These are phyloP conservation scores for Penicillium canescens DNA, from an alignment of 495 filamentous ascomycete species.

Conservation along the genomic window DNA sequence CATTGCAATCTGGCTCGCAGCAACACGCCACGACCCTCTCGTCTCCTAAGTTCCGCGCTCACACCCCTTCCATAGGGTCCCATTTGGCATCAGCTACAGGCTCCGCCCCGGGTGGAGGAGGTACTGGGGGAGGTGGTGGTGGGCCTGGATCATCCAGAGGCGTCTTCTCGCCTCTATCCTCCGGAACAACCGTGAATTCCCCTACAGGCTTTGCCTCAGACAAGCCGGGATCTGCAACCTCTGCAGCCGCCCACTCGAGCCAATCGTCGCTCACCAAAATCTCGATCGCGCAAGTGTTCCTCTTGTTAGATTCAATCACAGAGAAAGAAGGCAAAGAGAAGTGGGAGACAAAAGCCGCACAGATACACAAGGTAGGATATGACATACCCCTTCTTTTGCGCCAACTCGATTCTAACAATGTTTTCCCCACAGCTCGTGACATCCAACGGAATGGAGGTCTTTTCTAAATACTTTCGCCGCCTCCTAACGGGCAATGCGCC, in stretches of 20 bases:
- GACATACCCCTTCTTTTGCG: background rate
- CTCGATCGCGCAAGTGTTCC: constrained; percentile 89
- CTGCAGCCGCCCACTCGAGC: constrained; percentile 42
- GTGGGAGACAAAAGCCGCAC: constrained; percentile 91
- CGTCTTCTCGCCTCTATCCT: constrained; percentile 63
- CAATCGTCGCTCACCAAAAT: constrained; percentile 71
- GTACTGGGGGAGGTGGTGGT: constrained; percentile 60
- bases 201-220: constrained; percentile 58
- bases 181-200: constrained; percentile 61
- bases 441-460: constrained; percentile 97
- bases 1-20: constrained; percentile 61
- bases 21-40: constrained; percentile 57
- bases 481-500: constrained; percentile 80
- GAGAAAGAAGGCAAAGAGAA: constrained; percentile 87
- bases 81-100: constrained; percentile 56
- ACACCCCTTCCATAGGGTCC: constrained; percentile 60
- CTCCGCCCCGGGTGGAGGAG: constrained; percentile 60
- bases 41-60: constrained; percentile 59
- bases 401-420: constrained; percentile 12
- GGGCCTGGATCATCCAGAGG: constrained; percentile 55
- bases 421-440: constrained; percentile 68
- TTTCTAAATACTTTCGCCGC: constrained; percentile 86
- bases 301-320: constrained; percentile 89
- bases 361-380: constrained; percentile 78
- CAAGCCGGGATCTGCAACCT: constrained; percentile 45